phyloP scores from a whole-genome alignment of 805 yeast genomes.

The Saccharomycopsis sp. region DNA sequence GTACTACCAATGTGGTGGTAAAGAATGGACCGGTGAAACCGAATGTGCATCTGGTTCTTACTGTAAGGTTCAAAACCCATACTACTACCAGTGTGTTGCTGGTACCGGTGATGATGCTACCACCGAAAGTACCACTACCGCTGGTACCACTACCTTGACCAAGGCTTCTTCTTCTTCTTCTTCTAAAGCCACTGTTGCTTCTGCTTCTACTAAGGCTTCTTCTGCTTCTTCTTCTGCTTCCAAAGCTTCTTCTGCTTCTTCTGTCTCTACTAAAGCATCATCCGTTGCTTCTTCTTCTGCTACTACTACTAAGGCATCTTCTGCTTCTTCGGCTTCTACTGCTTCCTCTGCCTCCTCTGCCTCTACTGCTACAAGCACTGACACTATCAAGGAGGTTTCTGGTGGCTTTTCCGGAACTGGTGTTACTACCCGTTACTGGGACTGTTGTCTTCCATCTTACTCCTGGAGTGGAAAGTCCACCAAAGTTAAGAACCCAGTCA shows the following conservation, averaged over 20 bases:
- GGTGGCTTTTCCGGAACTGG: slow-evolving; percentile 15
- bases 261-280: slow-evolving; percentile 21
- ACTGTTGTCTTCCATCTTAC: slow-evolving; percentile 15
- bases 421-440: slow-evolving; percentile 14
- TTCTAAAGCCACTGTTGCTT: slow-evolving; percentile 22
- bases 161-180: slow-evolving; percentile 19
- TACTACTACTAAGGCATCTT: slow-evolving; percentile 6
- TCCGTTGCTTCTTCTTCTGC: background rate
- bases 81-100: slow-evolving; percentile 3
- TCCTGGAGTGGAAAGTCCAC: slow-evolving; percentile 11
- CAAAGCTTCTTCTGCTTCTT: slow-evolving; percentile 23
- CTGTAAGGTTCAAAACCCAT: background rate
- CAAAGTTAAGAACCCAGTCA: slow-evolving; percentile 3
- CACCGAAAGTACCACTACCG: background rate
- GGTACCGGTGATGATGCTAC: background rate
- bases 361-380: slow-evolving; percentile 21
- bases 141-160: background rate
- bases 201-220: slow-evolving; percentile 21
- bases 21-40: slow-evolving; percentile 1
- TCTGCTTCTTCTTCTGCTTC: slow-evolving; percentile 15
- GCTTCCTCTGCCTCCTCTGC: slow-evolving; percentile 25
- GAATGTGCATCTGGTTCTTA: background rate
- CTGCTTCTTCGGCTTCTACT: slow-evolving; percentile 20
- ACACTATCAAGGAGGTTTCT: background rate
- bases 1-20: slow-evolving; percentile 8